phyloP scores from a whole-genome alignment of 768 basidiomycete genomes.

The Chalciporus chontae region DNA sequence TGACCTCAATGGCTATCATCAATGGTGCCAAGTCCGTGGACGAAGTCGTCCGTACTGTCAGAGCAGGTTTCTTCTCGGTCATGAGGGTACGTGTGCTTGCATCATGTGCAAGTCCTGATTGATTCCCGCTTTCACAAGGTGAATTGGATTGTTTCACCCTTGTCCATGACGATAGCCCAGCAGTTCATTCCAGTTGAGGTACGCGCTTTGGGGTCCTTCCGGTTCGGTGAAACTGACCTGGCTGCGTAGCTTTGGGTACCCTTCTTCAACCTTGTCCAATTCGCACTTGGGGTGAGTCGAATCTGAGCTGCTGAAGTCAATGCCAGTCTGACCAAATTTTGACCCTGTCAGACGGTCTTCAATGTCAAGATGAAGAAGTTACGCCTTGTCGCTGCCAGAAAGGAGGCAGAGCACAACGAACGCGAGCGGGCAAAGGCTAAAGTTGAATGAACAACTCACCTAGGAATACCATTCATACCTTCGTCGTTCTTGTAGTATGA shows the following conservation, averaged over 20 bases:
- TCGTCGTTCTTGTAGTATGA: conserved; percentile 1
- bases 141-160: conserved; percentile 75
- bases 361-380: conserved; percentile 69
- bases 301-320: conserved; percentile 1
- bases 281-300: conserved; percentile 64
- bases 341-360: conserved; percentile 55
- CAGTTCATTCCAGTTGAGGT: conserved; percentile 76
- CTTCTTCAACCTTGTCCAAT: conserved; percentile 79
- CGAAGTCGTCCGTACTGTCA: conserved; percentile 64
- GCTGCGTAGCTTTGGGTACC: conserved; percentile 74
- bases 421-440: conserved; percentile 25
- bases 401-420: conserved; percentile 41
- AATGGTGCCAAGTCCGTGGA: conserved; percentile 69
- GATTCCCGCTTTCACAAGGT: conserved; percentile 43
- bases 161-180: conserved; percentile 74
- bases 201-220: conserved; percentile 12
- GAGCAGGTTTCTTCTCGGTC: conserved; percentile 69
- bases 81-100: conserved; percentile 49
- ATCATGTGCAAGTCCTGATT: conserved; percentile 2
- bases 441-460: conserved; percentile 13
- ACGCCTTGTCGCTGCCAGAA: conserved; percentile 50
- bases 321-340: not conserved
- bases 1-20: conserved; percentile 81
- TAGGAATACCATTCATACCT: conserved; percentile 12
- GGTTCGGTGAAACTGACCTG: conserved; percentile 3